Conservation (phyloP, 495 filamentous ascomycete species). For the Penicillium paradoxum region DNA sequence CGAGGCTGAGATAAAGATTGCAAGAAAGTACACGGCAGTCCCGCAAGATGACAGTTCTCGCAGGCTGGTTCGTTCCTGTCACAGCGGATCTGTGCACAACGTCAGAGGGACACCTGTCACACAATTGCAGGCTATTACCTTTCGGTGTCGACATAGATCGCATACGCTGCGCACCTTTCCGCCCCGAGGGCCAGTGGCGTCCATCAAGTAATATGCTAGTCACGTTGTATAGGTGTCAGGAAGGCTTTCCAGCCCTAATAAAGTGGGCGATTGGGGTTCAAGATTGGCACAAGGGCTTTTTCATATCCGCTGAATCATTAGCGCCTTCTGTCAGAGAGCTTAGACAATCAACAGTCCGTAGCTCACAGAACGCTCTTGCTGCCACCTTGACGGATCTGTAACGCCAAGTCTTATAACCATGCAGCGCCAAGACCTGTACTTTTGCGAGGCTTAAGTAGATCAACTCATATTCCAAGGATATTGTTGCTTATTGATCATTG, state of each 20-base stretch:
- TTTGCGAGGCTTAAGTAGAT: no score
- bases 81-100: conserved; percentile 23
- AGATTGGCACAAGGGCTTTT: background rate
- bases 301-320: conserved; percentile 9
- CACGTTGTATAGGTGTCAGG: background rate
- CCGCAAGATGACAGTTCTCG: conserved; percentile 23
- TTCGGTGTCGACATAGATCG: conserved; percentile 24
- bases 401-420: background rate
- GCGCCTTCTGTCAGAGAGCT: background rate
- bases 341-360: background rate
- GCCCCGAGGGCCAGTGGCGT: conserved; percentile 10
- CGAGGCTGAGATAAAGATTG: conserved; percentile 5
- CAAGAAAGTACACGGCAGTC: conserved; percentile 21
- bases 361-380: background rate
- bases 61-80: conserved; percentile 25
- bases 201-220: conserved; percentile 1
- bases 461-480: no score
- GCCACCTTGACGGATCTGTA: background rate
- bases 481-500: no score
- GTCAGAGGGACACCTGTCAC: background rate
- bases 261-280: background rate
- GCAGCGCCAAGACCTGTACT: background rate
- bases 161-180: conserved; percentile 18
- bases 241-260: background rate
- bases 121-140: conserved; percentile 10